These are phyloP conservation scores for Saksenaea vasiformis DNA, from an alignment of 371 early-diverging fungal genomes.

Conservation along the genomic window DNA sequence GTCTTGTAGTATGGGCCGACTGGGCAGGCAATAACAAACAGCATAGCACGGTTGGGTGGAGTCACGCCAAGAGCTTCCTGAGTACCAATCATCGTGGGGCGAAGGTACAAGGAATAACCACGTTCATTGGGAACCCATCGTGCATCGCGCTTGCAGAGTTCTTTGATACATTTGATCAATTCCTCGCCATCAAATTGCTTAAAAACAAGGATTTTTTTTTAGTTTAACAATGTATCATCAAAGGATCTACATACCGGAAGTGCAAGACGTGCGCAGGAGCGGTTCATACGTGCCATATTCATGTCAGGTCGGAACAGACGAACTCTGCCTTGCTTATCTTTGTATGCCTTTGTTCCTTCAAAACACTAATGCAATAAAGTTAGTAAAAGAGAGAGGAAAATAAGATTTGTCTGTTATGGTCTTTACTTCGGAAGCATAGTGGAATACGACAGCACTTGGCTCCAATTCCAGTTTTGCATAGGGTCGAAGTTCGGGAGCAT, in stretches of 20 bases:
- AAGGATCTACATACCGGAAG: slow-evolving; percentile 69
- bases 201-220: no score
- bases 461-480: slow-evolving; percentile 81
- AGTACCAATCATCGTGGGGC: slow-evolving; percentile 96
- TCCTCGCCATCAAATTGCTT: slow-evolving; percentile 83
- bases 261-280: slow-evolving; percentile 75
- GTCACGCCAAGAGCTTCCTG: slow-evolving; percentile 78
- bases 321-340: slow-evolving; percentile 80
- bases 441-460: slow-evolving; percentile 90
- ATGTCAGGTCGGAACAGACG: slow-evolving; percentile 89
- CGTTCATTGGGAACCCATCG: slow-evolving; percentile 89
- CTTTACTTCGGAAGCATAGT: slow-evolving; percentile 82
- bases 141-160: slow-evolving; percentile 81
- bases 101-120: slow-evolving; percentile 94
- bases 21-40: slow-evolving; percentile 94
- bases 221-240: neutral
- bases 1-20: slow-evolving; percentile 97
- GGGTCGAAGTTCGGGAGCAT: slow-evolving; percentile 71
- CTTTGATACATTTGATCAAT: slow-evolving; percentile 81
- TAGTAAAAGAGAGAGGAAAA: neutral
- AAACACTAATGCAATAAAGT: slow-evolving; percentile 67
- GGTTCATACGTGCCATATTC: slow-evolving; percentile 87
- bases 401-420: neutral
- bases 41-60: slow-evolving; percentile 72
- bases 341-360: slow-evolving; percentile 94